Evolutionary conservation across 768 basidiomycete genomes (phyloP).

Genomic region (Naganishia kalamii): DNA sequence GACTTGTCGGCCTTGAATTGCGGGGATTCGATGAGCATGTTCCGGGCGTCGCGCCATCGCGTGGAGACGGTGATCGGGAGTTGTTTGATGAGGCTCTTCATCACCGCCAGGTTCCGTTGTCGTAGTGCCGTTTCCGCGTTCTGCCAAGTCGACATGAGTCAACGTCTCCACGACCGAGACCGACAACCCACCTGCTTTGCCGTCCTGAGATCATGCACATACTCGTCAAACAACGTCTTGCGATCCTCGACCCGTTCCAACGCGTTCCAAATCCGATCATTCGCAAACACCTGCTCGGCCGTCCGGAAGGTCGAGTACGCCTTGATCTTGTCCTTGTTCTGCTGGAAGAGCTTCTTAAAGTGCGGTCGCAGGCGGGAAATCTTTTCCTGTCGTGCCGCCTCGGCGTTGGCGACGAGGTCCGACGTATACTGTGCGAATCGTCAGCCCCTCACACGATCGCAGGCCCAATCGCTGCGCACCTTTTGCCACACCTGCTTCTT

Average conservation of each 20-base stretch:
- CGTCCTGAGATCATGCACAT: constrained; percentile 73
- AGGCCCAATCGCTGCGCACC: constrained; percentile 50
- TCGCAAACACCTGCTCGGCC: constrained; percentile 74
- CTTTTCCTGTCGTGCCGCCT: constrained; percentile 75
- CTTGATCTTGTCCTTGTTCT: constrained; percentile 75
- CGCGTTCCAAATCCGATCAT: constrained; percentile 80
- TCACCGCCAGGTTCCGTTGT: constrained; percentile 67
- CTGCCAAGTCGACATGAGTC: constrained; percentile 14
- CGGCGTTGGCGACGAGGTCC: constrained; percentile 69
- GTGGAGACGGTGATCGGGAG: constrained; percentile 89
- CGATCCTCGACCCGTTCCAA: constrained; percentile 79
- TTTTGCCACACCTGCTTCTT: constrained; percentile 92
- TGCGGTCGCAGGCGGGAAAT: constrained; percentile 77
- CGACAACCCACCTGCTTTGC: constrained; percentile 65
- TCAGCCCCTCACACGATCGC: not conserved
- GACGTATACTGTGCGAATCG: constrained; percentile 62
- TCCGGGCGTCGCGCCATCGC: constrained; percentile 79
- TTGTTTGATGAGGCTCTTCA: constrained; percentile 75
- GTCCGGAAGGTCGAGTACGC: constrained; percentile 86
- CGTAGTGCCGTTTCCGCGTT: constrained; percentile 34
- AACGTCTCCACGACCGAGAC: not conserved
- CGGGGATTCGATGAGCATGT: constrained; percentile 65
- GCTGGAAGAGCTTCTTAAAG: constrained; percentile 65
- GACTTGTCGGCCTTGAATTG: constrained; percentile 73
- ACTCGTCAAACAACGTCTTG: constrained; percentile 83